These are phyloP conservation scores for Chaetomium cochliodes DNA, from an alignment of 495 filamentous ascomycete species.

Conservation along the genomic window DNA sequence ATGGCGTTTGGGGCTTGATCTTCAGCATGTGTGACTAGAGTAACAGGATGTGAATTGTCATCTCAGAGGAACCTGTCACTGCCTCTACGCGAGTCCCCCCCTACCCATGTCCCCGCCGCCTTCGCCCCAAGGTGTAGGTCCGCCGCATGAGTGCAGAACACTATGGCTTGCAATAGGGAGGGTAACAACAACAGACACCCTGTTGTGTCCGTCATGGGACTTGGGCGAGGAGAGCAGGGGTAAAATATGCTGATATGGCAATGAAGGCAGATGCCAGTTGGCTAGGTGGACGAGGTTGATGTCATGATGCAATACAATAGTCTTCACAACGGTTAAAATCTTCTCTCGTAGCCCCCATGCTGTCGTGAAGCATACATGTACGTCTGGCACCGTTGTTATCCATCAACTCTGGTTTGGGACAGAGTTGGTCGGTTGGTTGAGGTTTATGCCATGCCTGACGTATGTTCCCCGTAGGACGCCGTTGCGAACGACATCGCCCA, in stretches of 20 bases:
- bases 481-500: too few species aligned
- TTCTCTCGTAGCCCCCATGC: background rate
- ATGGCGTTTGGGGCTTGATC: conserved; percentile 36
- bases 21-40: conserved; percentile 35
- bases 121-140: background rate
- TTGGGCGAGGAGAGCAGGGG: background rate
- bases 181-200: background rate
- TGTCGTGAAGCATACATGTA: background rate
- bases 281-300: background rate
- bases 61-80: conserved; percentile 17
- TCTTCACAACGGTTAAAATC: background rate
- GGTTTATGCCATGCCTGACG: too few species aligned
- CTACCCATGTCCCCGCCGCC: background rate
- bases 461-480: too few species aligned
- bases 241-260: background rate
- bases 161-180: background rate
- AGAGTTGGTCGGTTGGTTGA: too few species aligned
- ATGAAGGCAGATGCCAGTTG: background rate
- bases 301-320: background rate
- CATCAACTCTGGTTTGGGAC: too few species aligned
- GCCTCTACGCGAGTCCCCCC: background rate
- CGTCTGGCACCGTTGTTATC: too few species aligned
- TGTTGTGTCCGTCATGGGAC: background rate
- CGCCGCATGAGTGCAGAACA: background rate
- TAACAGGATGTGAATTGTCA: conserved; percentile 24